These are phyloP conservation scores for Alnus glutinosa DNA, from an alignment of 306 rosid species.

Conservation along the genomic window DNA sequence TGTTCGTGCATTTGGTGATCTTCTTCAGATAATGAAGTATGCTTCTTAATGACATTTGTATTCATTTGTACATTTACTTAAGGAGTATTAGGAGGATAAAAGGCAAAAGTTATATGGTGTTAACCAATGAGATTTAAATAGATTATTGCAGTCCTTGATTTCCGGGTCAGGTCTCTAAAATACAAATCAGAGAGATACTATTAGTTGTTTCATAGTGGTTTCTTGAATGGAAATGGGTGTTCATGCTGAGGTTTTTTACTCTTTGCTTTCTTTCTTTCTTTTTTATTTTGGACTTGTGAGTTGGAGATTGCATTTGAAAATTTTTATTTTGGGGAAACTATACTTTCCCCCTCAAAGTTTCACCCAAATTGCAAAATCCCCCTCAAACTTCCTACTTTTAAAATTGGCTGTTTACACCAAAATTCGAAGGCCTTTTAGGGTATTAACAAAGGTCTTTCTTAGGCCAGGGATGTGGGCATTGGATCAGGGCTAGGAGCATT, in stretches of 20 bases:
- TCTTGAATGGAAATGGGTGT: background rate
- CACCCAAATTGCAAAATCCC: no score
- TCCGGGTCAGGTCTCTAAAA: background rate
- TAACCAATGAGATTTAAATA: background rate
- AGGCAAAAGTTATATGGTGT: background rate
- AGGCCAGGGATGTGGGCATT: background rate
- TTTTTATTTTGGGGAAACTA: background rate
- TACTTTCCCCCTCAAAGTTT: no score
- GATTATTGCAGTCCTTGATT: background rate
- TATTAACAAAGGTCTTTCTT: background rate
- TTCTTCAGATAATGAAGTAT: conserved; percentile 82
- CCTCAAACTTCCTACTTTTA: background rate
- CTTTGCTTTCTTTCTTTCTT: background rate
- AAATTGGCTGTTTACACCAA: background rate
- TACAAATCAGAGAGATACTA: background rate
- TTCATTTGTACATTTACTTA: conserved; percentile 10
- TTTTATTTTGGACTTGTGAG: background rate
- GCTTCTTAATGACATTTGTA: conserved; percentile 17
- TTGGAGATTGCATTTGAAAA: background rate
- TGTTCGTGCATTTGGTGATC: conserved; percentile 86
- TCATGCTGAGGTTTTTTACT: background rate
- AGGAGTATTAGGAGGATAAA: background rate
- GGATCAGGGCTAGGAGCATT: background rate
- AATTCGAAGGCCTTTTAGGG: background rate
- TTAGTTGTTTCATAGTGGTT: background rate